phyloP scores from a whole-genome alignment of 2,329 filamentous ascomycete species.

The Fusarium sambucinum region DNA sequence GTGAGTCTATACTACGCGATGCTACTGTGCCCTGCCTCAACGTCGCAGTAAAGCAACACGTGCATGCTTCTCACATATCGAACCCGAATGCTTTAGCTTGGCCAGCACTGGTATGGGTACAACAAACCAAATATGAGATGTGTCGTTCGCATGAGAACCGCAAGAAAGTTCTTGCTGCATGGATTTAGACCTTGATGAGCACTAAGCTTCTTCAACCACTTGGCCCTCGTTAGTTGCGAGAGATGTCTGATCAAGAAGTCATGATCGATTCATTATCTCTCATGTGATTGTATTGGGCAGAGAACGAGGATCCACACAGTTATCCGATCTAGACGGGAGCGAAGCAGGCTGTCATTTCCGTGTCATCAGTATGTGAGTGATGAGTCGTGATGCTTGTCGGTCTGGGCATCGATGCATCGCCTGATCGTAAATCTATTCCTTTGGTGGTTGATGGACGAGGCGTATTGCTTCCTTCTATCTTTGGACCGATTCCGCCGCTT shows the following conservation, averaged over 20 bases:
- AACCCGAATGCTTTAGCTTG: constrained; percentile 3
- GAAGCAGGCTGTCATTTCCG: constrained; percentile 19
- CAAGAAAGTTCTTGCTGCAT: constrained; percentile 39
- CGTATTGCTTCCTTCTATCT: background rate
- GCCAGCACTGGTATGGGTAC: constrained; percentile 1
- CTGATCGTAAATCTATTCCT: constrained; percentile 19
- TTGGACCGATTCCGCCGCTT: constrained; percentile 31
- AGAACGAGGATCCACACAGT: constrained; percentile 1
- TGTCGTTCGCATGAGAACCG: constrained; percentile 14
- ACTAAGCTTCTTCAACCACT: constrained; percentile 5
- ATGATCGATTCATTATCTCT: constrained; percentile 8
- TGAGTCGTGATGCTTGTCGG: background rate
- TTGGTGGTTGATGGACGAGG: constrained; percentile 11
- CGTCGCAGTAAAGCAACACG: background rate
- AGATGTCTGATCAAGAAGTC: constrained; percentile 10
- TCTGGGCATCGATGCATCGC: constrained; percentile 12
- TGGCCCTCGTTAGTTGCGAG: constrained; percentile 15
- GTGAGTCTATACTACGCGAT: constrained; percentile 5
- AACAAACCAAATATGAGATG: constrained; percentile 18
- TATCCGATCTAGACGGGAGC: constrained; percentile 1
- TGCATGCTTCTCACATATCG: constrained; percentile 4
- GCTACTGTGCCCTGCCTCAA: background rate
- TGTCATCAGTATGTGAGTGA: constrained; percentile 12
- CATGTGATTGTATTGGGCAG: background rate
- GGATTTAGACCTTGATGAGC: constrained; percentile 11